Conservation (phyloP, 2,329 filamentous ascomycete genomes). For the Pseudocercospora fijiensis region DNA sequence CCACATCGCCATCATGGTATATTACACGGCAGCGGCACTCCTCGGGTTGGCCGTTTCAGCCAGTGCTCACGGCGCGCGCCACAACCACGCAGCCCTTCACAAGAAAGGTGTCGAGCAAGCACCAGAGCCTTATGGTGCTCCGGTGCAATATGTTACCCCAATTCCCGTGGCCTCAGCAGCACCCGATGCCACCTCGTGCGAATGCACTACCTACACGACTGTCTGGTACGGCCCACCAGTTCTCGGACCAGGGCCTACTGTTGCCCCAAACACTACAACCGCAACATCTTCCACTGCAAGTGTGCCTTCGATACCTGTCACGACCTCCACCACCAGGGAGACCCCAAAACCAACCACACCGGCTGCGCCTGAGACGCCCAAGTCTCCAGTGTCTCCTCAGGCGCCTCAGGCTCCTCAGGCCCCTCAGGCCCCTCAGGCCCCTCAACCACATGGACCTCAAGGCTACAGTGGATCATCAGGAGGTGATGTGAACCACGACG, state of each 20-base stretch:
- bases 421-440: too few species aligned
- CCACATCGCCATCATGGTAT: conserved; percentile 23
- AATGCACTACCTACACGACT: conserved; percentile 72
- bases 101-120: conserved; percentile 13
- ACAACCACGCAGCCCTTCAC: conserved; percentile 24
- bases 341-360: conserved; percentile 5
- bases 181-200: conserved; percentile 47
- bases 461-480: neutral
- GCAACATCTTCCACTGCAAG: neutral
- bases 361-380: conserved; percentile 3
- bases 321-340: neutral
- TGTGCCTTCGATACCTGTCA: neutral
- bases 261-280: conserved; percentile 19
- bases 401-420: too few species aligned
- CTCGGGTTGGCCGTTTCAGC: conserved; percentile 24
- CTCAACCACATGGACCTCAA: conserved; percentile 3
- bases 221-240: conserved; percentile 67
- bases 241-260: conserved; percentile 19
- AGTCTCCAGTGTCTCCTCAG: neutral
- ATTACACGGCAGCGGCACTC: conserved; percentile 20
- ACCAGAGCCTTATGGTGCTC: conserved; percentile 4
- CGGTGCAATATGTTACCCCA: conserved; percentile 7
- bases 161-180: conserved; percentile 8
- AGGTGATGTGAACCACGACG: neutral
- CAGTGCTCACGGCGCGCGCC: conserved; percentile 23